A percentile compares a stretch with the other conserved stretches of the same genome.
These are phyloP conservation scores for Phaeophleospora eucalypticola DNA, from an alignment of 2,329 filamentous ascomycete species.

Conservation along the genomic window DNA sequence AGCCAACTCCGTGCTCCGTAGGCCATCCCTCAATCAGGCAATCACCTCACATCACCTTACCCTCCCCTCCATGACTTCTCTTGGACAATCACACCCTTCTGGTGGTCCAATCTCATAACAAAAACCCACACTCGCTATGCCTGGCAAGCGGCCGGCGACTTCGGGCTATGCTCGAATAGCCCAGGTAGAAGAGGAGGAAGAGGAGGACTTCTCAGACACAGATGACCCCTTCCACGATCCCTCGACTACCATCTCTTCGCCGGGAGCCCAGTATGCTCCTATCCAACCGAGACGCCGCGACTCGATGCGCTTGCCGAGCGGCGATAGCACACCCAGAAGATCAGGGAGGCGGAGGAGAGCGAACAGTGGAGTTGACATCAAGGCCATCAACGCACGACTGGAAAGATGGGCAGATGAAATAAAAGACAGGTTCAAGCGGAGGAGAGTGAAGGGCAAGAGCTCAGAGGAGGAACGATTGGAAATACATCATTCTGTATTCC, in stretches of 20 bases:
- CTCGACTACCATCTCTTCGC: conserved; percentile 32
- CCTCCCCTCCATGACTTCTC: neutral
- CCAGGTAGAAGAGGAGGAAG: conserved; percentile 50
- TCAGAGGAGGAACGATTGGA: conserved; percentile 82
- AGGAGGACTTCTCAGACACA: conserved; percentile 38
- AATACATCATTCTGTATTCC: conserved; percentile 96
- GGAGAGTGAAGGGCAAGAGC: conserved; percentile 67
- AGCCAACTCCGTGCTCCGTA: neutral
- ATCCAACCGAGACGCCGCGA: conserved; percentile 43
- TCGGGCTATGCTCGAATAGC: conserved; percentile 51
- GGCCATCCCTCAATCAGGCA: neutral
- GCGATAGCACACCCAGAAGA: conserved; percentile 34
- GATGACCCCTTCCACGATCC: conserved; percentile 34
- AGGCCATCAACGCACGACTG: conserved; percentile 92
- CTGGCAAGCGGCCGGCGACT: conserved; percentile 38
- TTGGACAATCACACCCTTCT: neutral
- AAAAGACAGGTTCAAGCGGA: conserved; percentile 90
- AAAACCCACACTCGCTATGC: too few species aligned
- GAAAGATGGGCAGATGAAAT: conserved; percentile 99
- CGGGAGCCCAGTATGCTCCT: conserved; percentile 40
- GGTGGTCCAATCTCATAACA: neutral
- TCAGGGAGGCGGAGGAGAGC: conserved; percentile 54
- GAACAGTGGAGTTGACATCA: conserved; percentile 91
- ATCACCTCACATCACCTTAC: neutral
- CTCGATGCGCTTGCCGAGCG: conserved; percentile 40